A percentile compares a stretch with the other conserved stretches of the same genome.
Conservation (phyloP, 192 early-diverging fungal species). For the Entomortierella beljakovae region DNA sequence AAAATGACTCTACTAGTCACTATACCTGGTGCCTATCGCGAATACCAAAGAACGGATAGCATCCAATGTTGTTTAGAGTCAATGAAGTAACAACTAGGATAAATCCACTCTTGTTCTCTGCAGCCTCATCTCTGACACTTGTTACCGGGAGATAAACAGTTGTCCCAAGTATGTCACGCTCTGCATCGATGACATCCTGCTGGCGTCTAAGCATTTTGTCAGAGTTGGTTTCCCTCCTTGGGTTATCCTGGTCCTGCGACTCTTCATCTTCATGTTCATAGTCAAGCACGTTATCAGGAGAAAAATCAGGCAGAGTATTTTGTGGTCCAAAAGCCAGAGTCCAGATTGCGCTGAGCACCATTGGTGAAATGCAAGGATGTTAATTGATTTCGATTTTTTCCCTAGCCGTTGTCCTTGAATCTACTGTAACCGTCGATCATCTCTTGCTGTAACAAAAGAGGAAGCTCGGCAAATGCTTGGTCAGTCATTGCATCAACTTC, state of each 20-base stretch:
- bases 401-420: neutral
- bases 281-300: neutral
- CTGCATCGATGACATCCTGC: constrained; percentile 21
- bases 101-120: constrained; percentile 47
- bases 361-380: neutral
- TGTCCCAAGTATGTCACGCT: constrained; percentile 40
- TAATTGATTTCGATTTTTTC: neutral
- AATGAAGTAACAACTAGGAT: constrained; percentile 49
- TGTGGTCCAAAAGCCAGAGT: constrained; percentile 46
- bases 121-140: constrained; percentile 30
- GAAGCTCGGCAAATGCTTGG: neutral
- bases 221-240: neutral
- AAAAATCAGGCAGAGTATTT: constrained; percentile 23
- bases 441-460: neutral
- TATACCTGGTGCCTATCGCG: constrained; percentile 46
- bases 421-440: neutral
- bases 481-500: neutral
- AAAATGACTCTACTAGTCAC: neutral
- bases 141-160: constrained; percentile 38
- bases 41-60: constrained; percentile 52
- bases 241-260: neutral
- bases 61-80: constrained; percentile 54
- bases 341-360: constrained; percentile 54
- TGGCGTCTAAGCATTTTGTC: constrained; percentile 25
- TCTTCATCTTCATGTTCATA: neutral